phyloP scores from a whole-genome alignment of 2,329 filamentous ascomycete species.

The Cadophora malorum region DNA sequence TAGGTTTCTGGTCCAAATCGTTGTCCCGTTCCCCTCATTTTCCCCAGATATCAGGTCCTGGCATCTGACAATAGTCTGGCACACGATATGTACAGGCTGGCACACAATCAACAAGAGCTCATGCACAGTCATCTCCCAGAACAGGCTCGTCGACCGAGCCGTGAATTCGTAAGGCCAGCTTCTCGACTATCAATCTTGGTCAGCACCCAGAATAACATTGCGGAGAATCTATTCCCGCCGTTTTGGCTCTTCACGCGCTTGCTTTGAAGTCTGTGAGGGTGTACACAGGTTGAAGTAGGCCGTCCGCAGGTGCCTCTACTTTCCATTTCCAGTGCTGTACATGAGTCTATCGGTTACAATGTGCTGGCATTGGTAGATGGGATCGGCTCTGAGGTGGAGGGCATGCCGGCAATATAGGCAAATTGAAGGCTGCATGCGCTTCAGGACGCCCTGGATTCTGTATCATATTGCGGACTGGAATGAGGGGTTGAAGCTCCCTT shows the following conservation, averaged over 20 bases:
- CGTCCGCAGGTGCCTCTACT: background rate
- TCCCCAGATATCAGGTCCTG: slow-evolving; percentile 8
- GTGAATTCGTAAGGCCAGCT: slow-evolving; percentile 1
- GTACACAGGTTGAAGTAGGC: slow-evolving; percentile 7
- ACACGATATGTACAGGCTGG: slow-evolving; percentile 5
- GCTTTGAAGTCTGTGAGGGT: slow-evolving; percentile 3
- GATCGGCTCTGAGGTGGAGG: slow-evolving; percentile 1
- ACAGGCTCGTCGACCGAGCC: slow-evolving; percentile 7
- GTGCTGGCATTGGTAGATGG: slow-evolving; percentile 20
- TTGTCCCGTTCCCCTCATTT: slow-evolving; percentile 18
- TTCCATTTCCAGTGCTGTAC: slow-evolving; percentile 17
- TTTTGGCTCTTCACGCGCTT: slow-evolving; percentile 15
- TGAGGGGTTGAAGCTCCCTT: slow-evolving; percentile 22
- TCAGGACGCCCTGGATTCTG: background rate
- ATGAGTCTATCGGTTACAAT: slow-evolving; percentile 11
- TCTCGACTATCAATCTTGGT: slow-evolving; percentile 22
- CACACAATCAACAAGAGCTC: background rate
- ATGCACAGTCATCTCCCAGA: slow-evolving; percentile 22
- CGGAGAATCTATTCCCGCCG: slow-evolving; percentile 24
- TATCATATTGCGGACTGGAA: background rate
- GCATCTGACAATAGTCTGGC: slow-evolving; percentile 3
- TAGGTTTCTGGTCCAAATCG: background rate
- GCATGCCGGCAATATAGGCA: slow-evolving; percentile 24
- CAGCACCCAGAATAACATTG: slow-evolving; percentile 20
- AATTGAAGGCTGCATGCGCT: slow-evolving; percentile 21